Conservation (phyloP, 257 asterid species). For the Capsicum baccatum region DNA sequence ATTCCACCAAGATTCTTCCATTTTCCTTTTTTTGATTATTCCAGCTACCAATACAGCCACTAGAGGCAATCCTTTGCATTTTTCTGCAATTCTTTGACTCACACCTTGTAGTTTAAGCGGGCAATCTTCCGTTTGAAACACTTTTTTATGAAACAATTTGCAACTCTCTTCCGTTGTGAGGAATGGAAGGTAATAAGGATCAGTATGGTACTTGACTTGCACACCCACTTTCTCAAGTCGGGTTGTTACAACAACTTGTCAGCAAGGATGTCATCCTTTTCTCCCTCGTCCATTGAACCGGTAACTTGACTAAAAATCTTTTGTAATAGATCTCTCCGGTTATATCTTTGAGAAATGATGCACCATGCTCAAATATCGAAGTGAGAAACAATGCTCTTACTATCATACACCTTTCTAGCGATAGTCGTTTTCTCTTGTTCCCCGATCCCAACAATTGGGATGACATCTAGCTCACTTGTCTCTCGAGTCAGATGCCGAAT, state of each 20-base stretch:
- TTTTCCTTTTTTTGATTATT: not conserved
- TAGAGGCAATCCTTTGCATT: slow-evolving; percentile 27
- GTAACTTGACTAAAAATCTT: not conserved
- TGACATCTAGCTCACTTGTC: not conserved
- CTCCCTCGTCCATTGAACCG: not conserved
- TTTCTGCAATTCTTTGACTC: not conserved
- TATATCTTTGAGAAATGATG: not conserved
- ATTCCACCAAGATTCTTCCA: not conserved
- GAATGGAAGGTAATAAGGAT: not conserved
- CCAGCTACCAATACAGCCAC: slow-evolving; percentile 19
- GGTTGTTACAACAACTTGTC: slow-evolving; percentile 6
- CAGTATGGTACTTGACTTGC: not conserved
- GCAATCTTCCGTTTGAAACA: not conserved
- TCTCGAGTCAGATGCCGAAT: not conserved
- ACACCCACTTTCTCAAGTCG: not conserved
- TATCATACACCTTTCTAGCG: not conserved
- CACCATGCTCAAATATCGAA: not conserved
- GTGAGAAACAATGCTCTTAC: not conserved
- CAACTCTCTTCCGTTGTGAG: slow-evolving; percentile 8
- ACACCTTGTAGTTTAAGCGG: not conserved
- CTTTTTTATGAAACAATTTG: not conserved
- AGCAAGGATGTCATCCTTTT: not conserved
- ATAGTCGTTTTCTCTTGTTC: slow-evolving; percentile 23
- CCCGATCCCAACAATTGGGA: slow-evolving; percentile 23
- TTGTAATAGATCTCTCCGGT: not conserved